Conservation (phyloP, 139 green algal species). For the Tetraselmis chui region DNA sequence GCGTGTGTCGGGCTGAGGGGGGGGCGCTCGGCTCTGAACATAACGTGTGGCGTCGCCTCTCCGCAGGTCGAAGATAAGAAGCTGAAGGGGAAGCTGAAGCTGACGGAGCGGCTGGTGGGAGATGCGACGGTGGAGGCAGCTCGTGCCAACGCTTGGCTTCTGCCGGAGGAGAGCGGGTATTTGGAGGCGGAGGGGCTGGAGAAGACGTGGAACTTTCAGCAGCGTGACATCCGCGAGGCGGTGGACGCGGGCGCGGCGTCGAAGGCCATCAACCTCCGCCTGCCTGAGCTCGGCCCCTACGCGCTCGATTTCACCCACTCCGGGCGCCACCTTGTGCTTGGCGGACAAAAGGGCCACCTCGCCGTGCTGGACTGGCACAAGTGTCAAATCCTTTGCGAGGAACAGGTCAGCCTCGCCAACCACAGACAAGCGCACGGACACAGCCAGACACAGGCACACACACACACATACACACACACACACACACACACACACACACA, state of each 20-base stretch:
- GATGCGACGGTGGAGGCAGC: conserved; percentile 53
- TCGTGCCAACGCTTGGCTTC: conserved; percentile 72
- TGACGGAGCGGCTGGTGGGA: conserved; percentile 46
- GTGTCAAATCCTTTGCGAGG: conserved; percentile 64
- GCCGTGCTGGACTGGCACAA: conserved; percentile 86
- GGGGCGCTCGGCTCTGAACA: too few species aligned
- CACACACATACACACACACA: too few species aligned
- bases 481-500: too few species aligned
- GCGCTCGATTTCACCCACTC: conserved; percentile 65
- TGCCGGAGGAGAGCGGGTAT: conserved; percentile 59
- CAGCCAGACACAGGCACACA: too few species aligned
- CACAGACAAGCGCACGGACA: too few species aligned
- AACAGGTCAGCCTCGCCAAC: conserved; percentile 60
- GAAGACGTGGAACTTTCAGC: conserved; percentile 78
- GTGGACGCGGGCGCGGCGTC: conserved; percentile 48
- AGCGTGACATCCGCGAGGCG: conserved; percentile 68
- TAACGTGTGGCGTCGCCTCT: too few species aligned
- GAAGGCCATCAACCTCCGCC: conserved; percentile 85
- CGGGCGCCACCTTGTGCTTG: conserved; percentile 77
- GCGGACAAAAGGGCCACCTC: conserved; percentile 81
- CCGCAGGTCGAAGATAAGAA: conserved; percentile 63
- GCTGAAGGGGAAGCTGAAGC: conserved; percentile 65
- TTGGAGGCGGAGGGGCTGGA: conserved; percentile 88
- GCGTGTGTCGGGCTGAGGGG: too few species aligned
- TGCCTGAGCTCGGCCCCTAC: conserved; percentile 78